A percentile compares a stretch with the other conserved stretches of the same genome.
phyloP scores from a whole-genome alignment of 495 filamentous ascomycete genomes.

The Penicillium chermesinum region DNA sequence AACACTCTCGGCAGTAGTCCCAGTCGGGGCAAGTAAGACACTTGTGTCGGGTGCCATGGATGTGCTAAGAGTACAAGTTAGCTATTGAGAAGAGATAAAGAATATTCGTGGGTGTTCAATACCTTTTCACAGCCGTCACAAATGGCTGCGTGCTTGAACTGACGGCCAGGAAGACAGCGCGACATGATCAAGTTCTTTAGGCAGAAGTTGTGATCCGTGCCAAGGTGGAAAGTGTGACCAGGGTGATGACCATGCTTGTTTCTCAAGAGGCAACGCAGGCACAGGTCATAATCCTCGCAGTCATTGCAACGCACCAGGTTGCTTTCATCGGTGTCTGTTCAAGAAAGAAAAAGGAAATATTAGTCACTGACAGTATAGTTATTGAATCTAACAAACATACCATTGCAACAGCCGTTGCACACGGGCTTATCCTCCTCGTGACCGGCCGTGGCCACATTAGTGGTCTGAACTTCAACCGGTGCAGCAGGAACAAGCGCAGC shows the following conservation, averaged over 20 bases:
- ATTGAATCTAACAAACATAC: conserved; percentile 44
- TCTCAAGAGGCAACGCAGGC: conserved; percentile 68
- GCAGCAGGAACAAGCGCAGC: background rate
- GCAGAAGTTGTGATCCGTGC: conserved; percentile 33
- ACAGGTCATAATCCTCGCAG: conserved; percentile 91
- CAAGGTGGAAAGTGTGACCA: conserved; percentile 64
- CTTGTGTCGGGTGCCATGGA: conserved; percentile 91
- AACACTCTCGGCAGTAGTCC: conserved; percentile 88
- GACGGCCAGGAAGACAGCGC: conserved; percentile 76
- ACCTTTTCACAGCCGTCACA: conserved; percentile 93
- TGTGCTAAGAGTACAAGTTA: conserved; percentile 47
- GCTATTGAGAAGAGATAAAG: background rate
- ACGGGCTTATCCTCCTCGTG: conserved; percentile 56
- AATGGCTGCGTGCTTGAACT: conserved; percentile 75
- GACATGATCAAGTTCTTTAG: conserved; percentile 43
- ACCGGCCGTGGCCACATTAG: conserved; percentile 7
- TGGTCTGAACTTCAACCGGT: background rate
- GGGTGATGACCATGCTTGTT: conserved; percentile 91
- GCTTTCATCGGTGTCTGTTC: conserved; percentile 61
- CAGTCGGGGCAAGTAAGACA: conserved; percentile 96
- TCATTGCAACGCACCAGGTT: conserved; percentile 78
- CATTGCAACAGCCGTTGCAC: conserved; percentile 86
- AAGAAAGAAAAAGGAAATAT: background rate
- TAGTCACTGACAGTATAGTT: background rate
- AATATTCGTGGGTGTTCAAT: conserved; percentile 4